Percentiles rank a stretch among this genome's conserved stretches.
phyloP scores from a whole-genome alignment of 2,329 filamentous ascomycete species.

The Paraphoma sp. region DNA sequence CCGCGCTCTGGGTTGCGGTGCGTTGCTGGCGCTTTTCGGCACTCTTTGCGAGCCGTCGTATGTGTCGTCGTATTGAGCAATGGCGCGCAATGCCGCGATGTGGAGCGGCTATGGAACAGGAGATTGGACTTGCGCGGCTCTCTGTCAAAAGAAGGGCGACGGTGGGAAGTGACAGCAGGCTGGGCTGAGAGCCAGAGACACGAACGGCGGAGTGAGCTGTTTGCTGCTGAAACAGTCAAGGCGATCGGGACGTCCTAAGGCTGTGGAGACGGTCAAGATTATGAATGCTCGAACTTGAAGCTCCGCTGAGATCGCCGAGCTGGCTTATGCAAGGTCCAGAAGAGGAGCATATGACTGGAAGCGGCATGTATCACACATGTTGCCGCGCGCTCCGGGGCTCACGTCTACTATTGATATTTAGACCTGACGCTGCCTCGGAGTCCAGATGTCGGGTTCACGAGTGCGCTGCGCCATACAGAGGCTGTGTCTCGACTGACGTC shows the following conservation, averaged over 20 bases:
- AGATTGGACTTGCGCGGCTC: slow-evolving; percentile 9
- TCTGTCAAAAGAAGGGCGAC: slow-evolving; percentile 16
- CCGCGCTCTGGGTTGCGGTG: slow-evolving; percentile 22
- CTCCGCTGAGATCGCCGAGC: slow-evolving; percentile 15
- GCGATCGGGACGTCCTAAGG: slow-evolving; percentile 16
- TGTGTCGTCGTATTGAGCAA: slow-evolving; percentile 16
- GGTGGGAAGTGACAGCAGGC: slow-evolving; percentile 9
- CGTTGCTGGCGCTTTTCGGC: slow-evolving; percentile 18
- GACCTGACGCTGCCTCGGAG: slow-evolving; percentile 14
- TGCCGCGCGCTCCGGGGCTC: slow-evolving; percentile 19
- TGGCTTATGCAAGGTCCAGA: slow-evolving; percentile 24
- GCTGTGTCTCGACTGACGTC: slow-evolving; percentile 27
- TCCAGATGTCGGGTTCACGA: slow-evolving; percentile 10
- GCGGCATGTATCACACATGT: slow-evolving; percentile 13
- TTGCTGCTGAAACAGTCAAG: slow-evolving; percentile 32
- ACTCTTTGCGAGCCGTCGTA: slow-evolving; percentile 12
- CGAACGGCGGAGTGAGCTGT: slow-evolving; percentile 22
- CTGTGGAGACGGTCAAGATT: slow-evolving; percentile 16
- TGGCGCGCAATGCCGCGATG: slow-evolving; percentile 2
- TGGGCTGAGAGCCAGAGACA: slow-evolving; percentile 12
- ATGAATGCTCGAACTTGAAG: slow-evolving; percentile 18
- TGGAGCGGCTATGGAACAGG: slow-evolving; percentile 6
- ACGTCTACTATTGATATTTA: slow-evolving; percentile 33
- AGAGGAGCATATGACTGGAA: slow-evolving; percentile 8
- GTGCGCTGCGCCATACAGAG: slow-evolving; percentile 30